Base-by-base conservation (phyloP, 768 basidiomycete species). In the Ephemerocybe angulata region DNA sequence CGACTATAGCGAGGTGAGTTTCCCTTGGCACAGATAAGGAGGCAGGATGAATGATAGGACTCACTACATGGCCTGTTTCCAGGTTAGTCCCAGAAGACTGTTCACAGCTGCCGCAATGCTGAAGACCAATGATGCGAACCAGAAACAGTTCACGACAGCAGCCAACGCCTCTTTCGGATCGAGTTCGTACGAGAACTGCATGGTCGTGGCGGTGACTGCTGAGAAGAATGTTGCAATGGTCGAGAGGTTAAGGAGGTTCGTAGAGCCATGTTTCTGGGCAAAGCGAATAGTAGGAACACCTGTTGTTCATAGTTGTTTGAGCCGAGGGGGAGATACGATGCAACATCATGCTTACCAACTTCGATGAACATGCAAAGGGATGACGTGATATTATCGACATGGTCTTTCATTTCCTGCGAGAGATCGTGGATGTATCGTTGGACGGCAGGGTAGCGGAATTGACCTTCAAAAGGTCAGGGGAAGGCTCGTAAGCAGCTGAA, bases 1-100 rank as follows among this genome's bases (percentile, higher is more conserved):
- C 87, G 87, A 65, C 87, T 88, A n/a, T 25, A 8, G 37, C 44
- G 43, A 30, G 53, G 24, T 28, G 50, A 15, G 6, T 52, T 8
- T 53, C 28, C 30, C 15, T 15, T 21, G 22, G 33, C 13, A 47
- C 24, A 44, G 29, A 50, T 49, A 27, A 19, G 5, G 25, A 37
- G 17, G 25, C 30, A 47, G 30, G 50, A 46, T 52, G 4, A 50
- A 58, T 53, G 11, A 19, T 41, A 41, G 24, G 21, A 80, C 86
- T 59, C 70, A 88, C 87, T 90, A 90, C 85, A 88, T 87, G 0
- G 87, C 86, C 63, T 87, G 86, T 64, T 86, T 87, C 87, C 87
- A 90, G 0, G 86, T 87, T 47, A 90, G 68, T 42, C 87, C 87
- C 13, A 90, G 72, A n/a, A 88, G 70, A 65, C 83, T 85, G 67